Evolutionary conservation across 2,329 filamentous ascomycete genomes (phyloP), one percentile per base, ranked within the genome.

Genomic region (Thyridium curvatum): DNA sequence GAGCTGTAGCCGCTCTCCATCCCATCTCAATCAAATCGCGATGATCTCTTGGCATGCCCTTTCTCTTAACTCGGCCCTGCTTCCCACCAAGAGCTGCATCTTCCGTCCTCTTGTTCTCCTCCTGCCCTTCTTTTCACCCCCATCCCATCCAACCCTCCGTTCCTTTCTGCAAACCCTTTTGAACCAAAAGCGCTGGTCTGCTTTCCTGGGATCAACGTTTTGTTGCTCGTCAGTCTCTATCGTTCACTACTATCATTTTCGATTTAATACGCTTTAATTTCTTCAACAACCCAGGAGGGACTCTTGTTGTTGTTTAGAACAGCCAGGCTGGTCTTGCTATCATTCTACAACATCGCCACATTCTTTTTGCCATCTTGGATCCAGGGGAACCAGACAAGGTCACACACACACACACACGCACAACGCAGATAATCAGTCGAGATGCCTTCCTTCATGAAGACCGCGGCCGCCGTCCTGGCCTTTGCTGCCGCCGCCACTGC

Each of bases 141-240:
- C 41, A 46, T 47, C 41, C 45, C 41, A 44, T 43, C 41, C 33
- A 40, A 26, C 21, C n/a, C 10, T 26, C 47, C 50, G 49, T 52
- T 52, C 51, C 52, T 54, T 58, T 59, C n/a, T n/a, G n/a, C 21
- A 26, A 26, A 6, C 21, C 21, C 21, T 53, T 54, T 47, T 45
- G 49, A 50, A 54, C 46, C 51, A 55, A 59, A 69, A 71, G 68
- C 68, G 61, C 68, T 68, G 68, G 68, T 69, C 65, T 69, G 68
- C 66, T 71, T 69, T 59, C 44, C 40, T 49, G 51, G 55, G 55
- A 61, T 59, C 55, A 55, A 56, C 53, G 52, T 47, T n/a, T 50
- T 50, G 49, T 53, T 52, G 30, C 33, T 44, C 38, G 39, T 45
- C 44, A 18, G 41, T 48, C 41, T 35, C 32, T 41, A 31, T 34